These are phyloP conservation scores for Fusarium penzigii DNA, from an alignment of 2,329 filamentous ascomycete species.

Conservation along the genomic window DNA sequence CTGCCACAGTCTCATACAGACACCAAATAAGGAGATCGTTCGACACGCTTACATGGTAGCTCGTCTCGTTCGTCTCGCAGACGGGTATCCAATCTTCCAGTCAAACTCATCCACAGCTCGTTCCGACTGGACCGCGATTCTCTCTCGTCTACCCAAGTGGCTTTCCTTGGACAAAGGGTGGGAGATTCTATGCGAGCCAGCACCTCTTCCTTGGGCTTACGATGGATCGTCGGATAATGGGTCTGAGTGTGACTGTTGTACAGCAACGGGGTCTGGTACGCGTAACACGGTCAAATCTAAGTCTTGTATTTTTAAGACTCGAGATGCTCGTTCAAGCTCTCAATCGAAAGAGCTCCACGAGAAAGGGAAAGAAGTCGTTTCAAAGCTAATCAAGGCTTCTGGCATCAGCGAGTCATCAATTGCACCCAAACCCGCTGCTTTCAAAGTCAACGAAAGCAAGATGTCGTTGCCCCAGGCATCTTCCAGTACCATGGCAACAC, in stretches of 20 bases:
- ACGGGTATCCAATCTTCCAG: conserved; percentile 81
- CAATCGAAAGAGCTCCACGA: no score
- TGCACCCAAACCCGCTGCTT: no score
- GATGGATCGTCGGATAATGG: background rate
- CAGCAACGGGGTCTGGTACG: conserved; percentile 15
- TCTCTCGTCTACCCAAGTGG: conserved; percentile 69
- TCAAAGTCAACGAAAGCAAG: no score
- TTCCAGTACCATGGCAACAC: no score
- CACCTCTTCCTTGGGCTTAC: conserved; percentile 47
- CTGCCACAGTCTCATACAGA: conserved; percentile 78
- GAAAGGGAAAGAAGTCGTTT: no score
- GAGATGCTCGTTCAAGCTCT: no score
- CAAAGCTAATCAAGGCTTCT: no score
- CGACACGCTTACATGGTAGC: conserved; percentile 83
- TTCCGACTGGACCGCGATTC: conserved; percentile 77
- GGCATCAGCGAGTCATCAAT: no score
- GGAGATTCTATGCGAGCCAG: conserved; percentile 69
- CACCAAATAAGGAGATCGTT: conserved; percentile 72
- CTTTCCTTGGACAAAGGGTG: conserved; percentile 64
- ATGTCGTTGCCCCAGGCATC: no score
- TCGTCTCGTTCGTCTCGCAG: conserved; percentile 69
- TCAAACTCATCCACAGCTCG: conserved; percentile 69
- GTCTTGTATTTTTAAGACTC: no score
- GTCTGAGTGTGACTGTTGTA: conserved; percentile 7
- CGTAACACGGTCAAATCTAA: background rate